These are phyloP conservation scores for Acanthamoeba healyi DNA, from an alignment of 208 protist genomes.

Conservation along the genomic window DNA sequence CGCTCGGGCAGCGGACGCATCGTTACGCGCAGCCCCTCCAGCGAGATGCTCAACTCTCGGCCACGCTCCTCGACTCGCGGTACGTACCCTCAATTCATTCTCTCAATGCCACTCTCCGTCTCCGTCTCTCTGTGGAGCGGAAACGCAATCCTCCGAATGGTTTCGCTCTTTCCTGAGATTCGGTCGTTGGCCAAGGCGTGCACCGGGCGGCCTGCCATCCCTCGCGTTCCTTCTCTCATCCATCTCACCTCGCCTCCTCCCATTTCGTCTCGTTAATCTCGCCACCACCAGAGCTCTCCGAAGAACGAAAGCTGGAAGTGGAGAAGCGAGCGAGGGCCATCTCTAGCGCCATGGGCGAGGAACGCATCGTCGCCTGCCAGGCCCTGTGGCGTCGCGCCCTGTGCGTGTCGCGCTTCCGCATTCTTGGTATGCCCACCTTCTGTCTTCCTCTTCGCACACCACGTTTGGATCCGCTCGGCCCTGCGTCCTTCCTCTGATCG, in stretches of 20 bases:
- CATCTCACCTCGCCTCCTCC: not conserved
- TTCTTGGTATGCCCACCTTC: constrained; percentile 3
- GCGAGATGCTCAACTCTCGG: not conserved
- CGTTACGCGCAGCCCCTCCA: not conserved
- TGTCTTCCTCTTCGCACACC: not conserved
- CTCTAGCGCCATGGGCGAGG: constrained; percentile 42
- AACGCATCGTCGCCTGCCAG: constrained; percentile 43
- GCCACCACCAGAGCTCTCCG: not conserved
- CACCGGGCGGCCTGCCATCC: too few species aligned
- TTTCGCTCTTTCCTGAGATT: too few species aligned
- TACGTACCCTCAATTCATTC: not conserved
- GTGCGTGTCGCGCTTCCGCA: constrained; percentile 22
- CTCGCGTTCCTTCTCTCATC: not conserved
- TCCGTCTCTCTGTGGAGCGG: too few species aligned
- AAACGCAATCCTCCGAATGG: too few species aligned
- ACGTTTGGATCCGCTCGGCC: not conserved
- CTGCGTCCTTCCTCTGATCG: not conserved
- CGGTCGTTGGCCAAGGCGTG: too few species aligned
- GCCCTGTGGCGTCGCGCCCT: constrained; percentile 51
- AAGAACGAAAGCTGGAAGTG: not conserved
- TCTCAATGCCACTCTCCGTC: not conserved
- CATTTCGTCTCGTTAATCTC: too few species aligned
- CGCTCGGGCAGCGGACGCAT: not conserved
- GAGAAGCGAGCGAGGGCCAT: not conserved
- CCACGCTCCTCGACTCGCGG: not conserved